Evolutionary conservation across 1,139 yeast genomes (phyloP).

Genomic region (Candida gigantensis): DNA sequence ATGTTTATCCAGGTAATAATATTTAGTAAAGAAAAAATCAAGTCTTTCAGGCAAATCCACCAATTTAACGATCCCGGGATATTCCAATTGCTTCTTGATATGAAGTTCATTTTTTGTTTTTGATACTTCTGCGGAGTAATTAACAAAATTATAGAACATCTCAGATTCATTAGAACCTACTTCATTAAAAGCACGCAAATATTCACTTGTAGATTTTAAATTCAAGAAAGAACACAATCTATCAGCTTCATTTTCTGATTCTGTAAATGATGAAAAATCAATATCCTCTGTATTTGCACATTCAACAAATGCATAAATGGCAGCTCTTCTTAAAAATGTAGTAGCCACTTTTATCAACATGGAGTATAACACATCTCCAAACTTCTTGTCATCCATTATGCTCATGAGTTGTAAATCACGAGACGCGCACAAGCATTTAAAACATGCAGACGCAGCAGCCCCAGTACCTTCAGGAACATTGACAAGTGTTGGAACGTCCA

Average conservation of each 20-base stretch:
- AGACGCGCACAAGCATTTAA: conserved; percentile 16
- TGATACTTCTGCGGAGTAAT: conserved; percentile 10
- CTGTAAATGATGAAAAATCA: conserved; percentile 20
- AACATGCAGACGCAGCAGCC: conserved; percentile 17
- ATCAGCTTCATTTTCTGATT: conserved; percentile 54
- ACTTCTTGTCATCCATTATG: conserved; percentile 19
- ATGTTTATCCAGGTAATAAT: conserved; percentile 48
- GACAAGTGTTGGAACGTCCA: conserved; percentile 37
- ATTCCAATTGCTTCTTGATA: conserved; percentile 43
- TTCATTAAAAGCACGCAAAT: conserved; percentile 19
- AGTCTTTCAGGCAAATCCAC: conserved; percentile 65
- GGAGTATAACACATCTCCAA: conserved; percentile 48
- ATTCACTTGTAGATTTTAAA: conserved; percentile 36
- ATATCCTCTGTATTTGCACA: conserved; percentile 56
- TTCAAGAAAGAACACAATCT: conserved; percentile 55
- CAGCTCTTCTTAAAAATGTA: conserved; percentile 68
- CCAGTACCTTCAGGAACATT: conserved; percentile 23
- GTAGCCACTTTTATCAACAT: conserved; percentile 58
- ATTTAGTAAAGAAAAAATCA: conserved; percentile 67
- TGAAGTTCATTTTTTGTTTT: conserved; percentile 13
- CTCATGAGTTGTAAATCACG: conserved; percentile 9
- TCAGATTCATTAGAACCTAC: conserved; percentile 14
- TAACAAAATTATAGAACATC: conserved; percentile 23
- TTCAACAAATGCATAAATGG: conserved; percentile 58
- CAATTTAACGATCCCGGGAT: conserved; percentile 66